These are phyloP conservation scores for Ganoderma sinense DNA, from an alignment of 1,284 basidiomycete species.

Conservation along the genomic window DNA sequence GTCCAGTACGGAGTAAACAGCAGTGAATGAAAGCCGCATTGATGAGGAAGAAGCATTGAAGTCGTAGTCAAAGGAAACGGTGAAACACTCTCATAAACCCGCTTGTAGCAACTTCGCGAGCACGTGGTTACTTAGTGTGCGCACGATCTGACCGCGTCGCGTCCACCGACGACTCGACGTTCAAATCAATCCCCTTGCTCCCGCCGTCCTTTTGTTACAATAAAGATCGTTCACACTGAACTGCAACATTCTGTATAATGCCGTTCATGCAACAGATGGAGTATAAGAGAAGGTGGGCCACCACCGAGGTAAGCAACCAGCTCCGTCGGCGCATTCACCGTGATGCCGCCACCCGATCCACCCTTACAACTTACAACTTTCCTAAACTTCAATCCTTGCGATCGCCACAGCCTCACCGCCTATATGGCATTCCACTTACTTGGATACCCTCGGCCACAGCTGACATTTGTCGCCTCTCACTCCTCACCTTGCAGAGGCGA, in stretches of 20 bases:
- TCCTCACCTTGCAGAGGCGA: background rate
- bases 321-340: background rate
- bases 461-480: background rate
- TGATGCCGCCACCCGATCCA: slow-evolving; percentile 1
- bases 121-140: too few relatives aligned
- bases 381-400: background rate
- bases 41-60: too few relatives aligned
- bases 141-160: too few relatives aligned
- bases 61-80: too few relatives aligned
- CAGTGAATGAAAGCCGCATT: too few relatives aligned
- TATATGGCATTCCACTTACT: background rate
- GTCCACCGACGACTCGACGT: background rate
- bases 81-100: too few relatives aligned
- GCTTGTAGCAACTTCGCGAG: too few relatives aligned
- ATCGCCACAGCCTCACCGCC: background rate
- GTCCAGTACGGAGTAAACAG: too few relatives aligned
- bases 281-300: background rate
- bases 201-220: background rate
- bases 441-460: too few relatives aligned
- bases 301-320: background rate
- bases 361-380: background rate
- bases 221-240: background rate
- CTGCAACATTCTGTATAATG: background rate
- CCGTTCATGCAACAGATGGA: background rate
- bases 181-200: background rate